Evolutionary conservation across 805 yeast species (phyloP), one percentile per base, ranked within the genome.

Genomic region (Lipomyces oligophaga): DNA sequence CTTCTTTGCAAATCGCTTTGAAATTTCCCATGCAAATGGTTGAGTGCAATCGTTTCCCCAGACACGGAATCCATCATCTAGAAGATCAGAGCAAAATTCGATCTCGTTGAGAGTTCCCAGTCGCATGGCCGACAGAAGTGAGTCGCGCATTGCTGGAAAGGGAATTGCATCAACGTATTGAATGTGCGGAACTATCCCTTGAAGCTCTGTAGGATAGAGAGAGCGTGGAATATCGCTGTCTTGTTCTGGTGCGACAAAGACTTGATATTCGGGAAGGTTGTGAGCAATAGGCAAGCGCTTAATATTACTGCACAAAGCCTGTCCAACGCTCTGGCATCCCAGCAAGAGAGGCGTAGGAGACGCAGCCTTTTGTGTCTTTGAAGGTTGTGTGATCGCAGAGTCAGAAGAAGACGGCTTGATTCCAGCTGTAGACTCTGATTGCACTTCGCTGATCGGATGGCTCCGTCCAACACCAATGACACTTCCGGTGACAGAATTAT

Each of bases 161-260:
- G 53, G 53, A 24, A 49, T 35, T 7, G 53, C 53, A 34, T 49
- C 53, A 7, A 49, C 40, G 26, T 49, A 49, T 19, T 49, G 53
- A 31, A 44, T 39, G 37, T 49, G 53, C 11, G 53, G 49, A 4
- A 49, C 31, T 4, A 34, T 13, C 22, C 46, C 49, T 21, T 49
- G 53, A 20, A 49, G 34, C 30, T 21, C 24, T n/a, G 53, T 43
- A 5, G 53, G 53, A n/a, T 26, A 21, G 13, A 49, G 35, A 10
- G 49, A n/a, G 8, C 43, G 33, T 11, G 53, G 53, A 22, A 44
- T 36, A 13, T 19, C 19, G 3, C 11, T n/a, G 8, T n/a, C 7
- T 16, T 32, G 18, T 3, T 25, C 32, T n/a, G 43, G 34, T 13
- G 43, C 24, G n/a, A 38, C 10, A 32, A 47, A 47, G 22, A 43